Conservation (phyloP, 306 rosid genomes). For the Trifolium dubium region DNA sequence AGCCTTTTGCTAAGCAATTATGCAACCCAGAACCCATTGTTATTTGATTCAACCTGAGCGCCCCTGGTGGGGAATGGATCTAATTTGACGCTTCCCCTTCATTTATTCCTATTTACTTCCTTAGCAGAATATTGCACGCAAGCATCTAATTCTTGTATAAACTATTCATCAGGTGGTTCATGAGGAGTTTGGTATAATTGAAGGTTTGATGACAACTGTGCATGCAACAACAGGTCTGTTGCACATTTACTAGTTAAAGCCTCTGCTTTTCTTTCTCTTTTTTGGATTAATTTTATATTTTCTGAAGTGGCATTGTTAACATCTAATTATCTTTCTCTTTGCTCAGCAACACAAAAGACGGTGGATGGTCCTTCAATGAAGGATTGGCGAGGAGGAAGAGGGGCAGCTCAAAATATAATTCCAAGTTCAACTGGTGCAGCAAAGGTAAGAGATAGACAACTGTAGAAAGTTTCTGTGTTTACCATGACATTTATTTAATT, state of each 20-base stretch:
- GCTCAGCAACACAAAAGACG: constrained; percentile 94
- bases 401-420: constrained; percentile 92
- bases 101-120: not conserved
- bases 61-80: not conserved
- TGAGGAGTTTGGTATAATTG: constrained; percentile 91
- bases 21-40: not conserved
- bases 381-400: constrained; percentile 99
- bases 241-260: constrained; percentile 1
- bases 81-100: not conserved
- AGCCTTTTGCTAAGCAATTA: not conserved
- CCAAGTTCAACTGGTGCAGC: constrained; percentile 99
- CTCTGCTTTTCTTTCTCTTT: not conserved
- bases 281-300: constrained; percentile 14
- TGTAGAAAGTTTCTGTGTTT: not conserved
- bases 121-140: not conserved
- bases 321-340: constrained; percentile 19
- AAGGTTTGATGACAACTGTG: constrained; percentile 99
- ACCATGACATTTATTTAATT: not conserved
- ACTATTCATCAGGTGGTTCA: constrained; percentile 72
- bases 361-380: constrained; percentile 99
- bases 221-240: constrained; percentile 97
- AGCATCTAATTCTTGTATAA: constrained; percentile 6
- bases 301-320: constrained; percentile 22
- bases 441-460: constrained; percentile 57
- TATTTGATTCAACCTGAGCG: not conserved